Evolutionary conservation across 1,139 yeast genomes (phyloP).

Genomic region (Blastobotrys apis): DNA sequence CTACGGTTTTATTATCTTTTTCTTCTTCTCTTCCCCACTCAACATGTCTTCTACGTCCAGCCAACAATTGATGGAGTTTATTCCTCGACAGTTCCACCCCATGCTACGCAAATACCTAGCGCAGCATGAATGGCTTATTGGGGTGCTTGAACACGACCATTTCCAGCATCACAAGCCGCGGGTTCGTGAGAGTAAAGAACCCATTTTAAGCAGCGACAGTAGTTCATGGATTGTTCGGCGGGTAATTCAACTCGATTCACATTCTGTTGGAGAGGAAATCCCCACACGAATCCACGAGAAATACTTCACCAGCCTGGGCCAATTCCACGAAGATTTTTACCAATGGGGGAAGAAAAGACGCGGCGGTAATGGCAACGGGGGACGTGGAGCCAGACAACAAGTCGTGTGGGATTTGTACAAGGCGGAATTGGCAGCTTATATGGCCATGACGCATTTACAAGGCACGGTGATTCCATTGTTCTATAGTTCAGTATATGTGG

Average conservation of each 20-base stretch:
- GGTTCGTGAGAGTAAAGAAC: background rate
- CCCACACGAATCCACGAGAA: background rate
- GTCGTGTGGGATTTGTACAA: background rate
- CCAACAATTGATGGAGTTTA: background rate
- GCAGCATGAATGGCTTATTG: background rate
- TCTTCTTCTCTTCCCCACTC: background rate
- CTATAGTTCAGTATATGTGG: background rate
- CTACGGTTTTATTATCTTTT: background rate
- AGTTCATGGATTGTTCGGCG: background rate
- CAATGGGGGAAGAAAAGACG: background rate
- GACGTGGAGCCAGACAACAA: no score
- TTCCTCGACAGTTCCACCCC: background rate
- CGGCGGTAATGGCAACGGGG: background rate
- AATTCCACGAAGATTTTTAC: background rate
- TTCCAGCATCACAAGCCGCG: background rate
- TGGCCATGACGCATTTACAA: conserved; percentile 3
- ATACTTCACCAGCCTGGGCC: background rate
- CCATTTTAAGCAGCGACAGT: background rate
- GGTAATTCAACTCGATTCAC: background rate
- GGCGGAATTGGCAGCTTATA: background rate
- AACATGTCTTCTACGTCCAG: no score
- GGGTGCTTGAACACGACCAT: background rate
- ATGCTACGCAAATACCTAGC: background rate
- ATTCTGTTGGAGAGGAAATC: background rate
- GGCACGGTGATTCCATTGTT: conserved; percentile 5